Percentiles rank a stretch among this genome's conserved stretches.
Evolutionary conservation across 495 filamentous ascomycete genomes (phyloP).

Genomic region (Astrothelium subdiscretum): DNA sequence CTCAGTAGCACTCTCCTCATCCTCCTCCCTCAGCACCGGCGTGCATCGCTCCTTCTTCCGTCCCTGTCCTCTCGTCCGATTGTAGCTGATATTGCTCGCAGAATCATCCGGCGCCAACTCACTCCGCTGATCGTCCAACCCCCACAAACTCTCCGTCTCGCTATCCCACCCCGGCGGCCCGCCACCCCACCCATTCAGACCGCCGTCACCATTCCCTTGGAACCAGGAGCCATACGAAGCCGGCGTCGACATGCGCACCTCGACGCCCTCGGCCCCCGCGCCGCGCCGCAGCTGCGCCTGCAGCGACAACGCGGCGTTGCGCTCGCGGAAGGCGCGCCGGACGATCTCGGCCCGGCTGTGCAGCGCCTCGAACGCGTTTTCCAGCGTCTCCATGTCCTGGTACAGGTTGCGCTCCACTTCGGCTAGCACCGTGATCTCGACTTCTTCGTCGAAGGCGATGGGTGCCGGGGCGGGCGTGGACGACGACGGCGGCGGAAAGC

Average conservation of each 20-base stretch:
- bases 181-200: slow-evolving; percentile 17
- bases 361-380: slow-evolving; percentile 88
- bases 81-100: slow-evolving; percentile 80
- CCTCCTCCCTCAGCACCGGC: slow-evolving; percentile 76
- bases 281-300: slow-evolving; percentile 62
- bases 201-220: slow-evolving; percentile 10
- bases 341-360: slow-evolving; percentile 76
- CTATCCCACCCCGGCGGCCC: slow-evolving; percentile 33
- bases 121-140: slow-evolving; percentile 48
- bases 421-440: slow-evolving; percentile 77
- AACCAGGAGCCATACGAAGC: slow-evolving; percentile 25
- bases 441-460: slow-evolving; percentile 86
- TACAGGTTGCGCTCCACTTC: slow-evolving; percentile 92
- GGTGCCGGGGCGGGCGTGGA: slow-evolving; percentile 28
- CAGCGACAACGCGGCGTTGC: slow-evolving; percentile 66
- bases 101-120: slow-evolving; percentile 62
- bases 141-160: slow-evolving; percentile 39
- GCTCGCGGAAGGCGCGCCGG: slow-evolving; percentile 64
- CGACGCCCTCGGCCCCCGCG: slow-evolving; percentile 26
- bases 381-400: slow-evolving; percentile 82
- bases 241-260: slow-evolving; percentile 48
- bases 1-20: slow-evolving; percentile 42
- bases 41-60: slow-evolving; percentile 63
- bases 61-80: slow-evolving; percentile 57
- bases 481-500: neutral